phyloP scores from a whole-genome alignment of 225 moss, liverwort and hornwort species.

The Thuidium tamariscinum region DNA sequence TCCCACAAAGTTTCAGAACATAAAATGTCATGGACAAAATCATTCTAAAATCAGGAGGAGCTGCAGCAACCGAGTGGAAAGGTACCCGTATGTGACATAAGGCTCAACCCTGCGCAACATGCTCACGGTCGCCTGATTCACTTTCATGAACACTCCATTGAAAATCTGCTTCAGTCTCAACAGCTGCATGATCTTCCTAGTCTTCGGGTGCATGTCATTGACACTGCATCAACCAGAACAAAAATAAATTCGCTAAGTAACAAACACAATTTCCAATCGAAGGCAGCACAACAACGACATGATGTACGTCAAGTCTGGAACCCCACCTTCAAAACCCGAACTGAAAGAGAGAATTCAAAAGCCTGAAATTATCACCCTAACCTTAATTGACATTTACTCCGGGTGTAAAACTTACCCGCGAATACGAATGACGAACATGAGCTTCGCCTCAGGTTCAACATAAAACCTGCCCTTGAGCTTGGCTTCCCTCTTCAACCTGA shows the following conservation, averaged over 20 bases:
- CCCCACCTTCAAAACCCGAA: background rate
- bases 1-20: background rate
- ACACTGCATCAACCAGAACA: background rate
- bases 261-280: background rate
- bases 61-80: background rate
- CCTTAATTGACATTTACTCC: background rate
- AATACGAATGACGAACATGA: conserved; percentile 76
- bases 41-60: background rate
- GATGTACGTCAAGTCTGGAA: background rate
- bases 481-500: conserved; percentile 58
- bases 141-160: conserved; percentile 73
- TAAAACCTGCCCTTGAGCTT: conserved; percentile 60
- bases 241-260: background rate
- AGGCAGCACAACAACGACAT: background rate
- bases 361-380: background rate
- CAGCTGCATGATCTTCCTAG: conserved; percentile 49
- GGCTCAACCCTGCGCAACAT: conserved; percentile 64
- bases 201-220: conserved; percentile 62
- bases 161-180: conserved; percentile 52
- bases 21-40: background rate
- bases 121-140: conserved; percentile 55
- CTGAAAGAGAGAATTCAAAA: background rate
- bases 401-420: conserved; percentile 15
- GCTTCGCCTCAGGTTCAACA: conserved; percentile 68
- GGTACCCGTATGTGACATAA: conserved; percentile 49